Evolutionary conservation across 2,329 filamentous ascomycete species (phyloP).

Genomic region (Phyllosticta citriasiana): DNA sequence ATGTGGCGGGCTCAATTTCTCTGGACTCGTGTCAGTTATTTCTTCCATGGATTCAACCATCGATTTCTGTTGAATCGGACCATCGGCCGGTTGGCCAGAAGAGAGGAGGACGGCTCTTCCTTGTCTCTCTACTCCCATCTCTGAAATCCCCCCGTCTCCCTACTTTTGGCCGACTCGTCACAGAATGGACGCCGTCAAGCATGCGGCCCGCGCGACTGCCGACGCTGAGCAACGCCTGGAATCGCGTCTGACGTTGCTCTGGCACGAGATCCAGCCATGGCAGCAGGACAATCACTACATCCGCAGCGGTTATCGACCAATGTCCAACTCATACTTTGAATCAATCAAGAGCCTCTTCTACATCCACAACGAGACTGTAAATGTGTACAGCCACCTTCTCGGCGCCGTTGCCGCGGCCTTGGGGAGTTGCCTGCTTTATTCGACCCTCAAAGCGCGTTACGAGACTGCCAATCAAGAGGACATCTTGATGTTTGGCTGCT

Average conservation of each 20-base stretch:
- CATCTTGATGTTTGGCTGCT: slow-evolving; percentile 27
- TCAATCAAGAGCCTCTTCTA: slow-evolving; percentile 51
- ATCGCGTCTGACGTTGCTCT: slow-evolving; percentile 37
- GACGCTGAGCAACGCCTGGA: slow-evolving; percentile 26
- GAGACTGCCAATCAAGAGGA: slow-evolving; percentile 26
- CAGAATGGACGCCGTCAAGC: background rate
- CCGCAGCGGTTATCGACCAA: slow-evolving; percentile 53
- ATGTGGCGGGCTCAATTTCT: background rate
- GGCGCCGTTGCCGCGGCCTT: slow-evolving; percentile 21
- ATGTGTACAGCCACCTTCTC: slow-evolving; percentile 59
- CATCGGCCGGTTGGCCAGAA: background rate
- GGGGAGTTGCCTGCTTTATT: slow-evolving; percentile 17
- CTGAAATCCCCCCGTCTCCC: too few relatives aligned
- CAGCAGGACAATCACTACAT: slow-evolving; percentile 60
- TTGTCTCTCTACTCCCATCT: too few relatives aligned
- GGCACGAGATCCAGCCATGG: slow-evolving; percentile 32
- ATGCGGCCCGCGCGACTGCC: background rate
- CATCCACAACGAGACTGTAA: slow-evolving; percentile 60
- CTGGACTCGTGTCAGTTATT: background rate
- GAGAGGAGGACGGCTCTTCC: background rate
- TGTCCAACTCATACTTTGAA: slow-evolving; percentile 49
- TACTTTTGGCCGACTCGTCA: too few relatives aligned
- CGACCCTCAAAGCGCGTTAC: slow-evolving; percentile 20
- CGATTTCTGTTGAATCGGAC: background rate
- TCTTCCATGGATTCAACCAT: background rate